These are phyloP conservation scores for Iodosphaeria phyllophila DNA, from an alignment of 2,329 filamentous ascomycete species.

Conservation along the genomic window DNA sequence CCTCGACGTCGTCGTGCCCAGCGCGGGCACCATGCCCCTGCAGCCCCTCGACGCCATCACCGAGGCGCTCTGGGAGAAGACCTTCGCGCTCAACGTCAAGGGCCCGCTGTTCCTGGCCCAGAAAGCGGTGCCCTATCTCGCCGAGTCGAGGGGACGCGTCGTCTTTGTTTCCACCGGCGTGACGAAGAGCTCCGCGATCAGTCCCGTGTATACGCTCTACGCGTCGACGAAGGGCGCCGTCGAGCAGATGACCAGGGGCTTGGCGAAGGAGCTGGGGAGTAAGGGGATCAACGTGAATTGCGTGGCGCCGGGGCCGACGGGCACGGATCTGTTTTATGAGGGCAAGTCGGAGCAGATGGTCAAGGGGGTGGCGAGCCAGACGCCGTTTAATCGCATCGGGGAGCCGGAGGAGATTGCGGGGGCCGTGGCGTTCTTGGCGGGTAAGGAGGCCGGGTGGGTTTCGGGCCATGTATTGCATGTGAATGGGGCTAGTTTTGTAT, in stretches of 20 bases:
- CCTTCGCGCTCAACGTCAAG: slow-evolving; percentile 35
- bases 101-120: slow-evolving; percentile 33
- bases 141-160: slow-evolving; percentile 24
- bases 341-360: slow-evolving; percentile 1
- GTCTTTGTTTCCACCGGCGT: slow-evolving; percentile 30
- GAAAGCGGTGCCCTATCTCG: slow-evolving; percentile 32
- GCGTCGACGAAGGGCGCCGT: slow-evolving; percentile 44
- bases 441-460: too few relatives aligned
- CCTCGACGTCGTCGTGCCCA: slow-evolving; percentile 36
- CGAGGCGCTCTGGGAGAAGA: slow-evolving; percentile 29
- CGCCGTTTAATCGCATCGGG: slow-evolving; percentile 1
- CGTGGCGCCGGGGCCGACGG: slow-evolving; percentile 30
- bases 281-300: slow-evolving; percentile 37
- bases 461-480: too few relatives aligned
- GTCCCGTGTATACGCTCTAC: slow-evolving; percentile 34
- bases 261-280: slow-evolving; percentile 40
- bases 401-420: slow-evolving; percentile 2
- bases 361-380: not conserved
- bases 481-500: too few relatives aligned
- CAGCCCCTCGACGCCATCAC: slow-evolving; percentile 27
- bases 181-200: too few relatives aligned
- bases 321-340: slow-evolving; percentile 30
- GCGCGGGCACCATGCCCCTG: slow-evolving; percentile 32
- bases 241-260: slow-evolving; percentile 44
- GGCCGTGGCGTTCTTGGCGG: slow-evolving; percentile 1